These are phyloP conservation scores for Coemansia sp. DNA, from an alignment of 192 early-diverging fungal genomes.

Conservation along the genomic window DNA sequence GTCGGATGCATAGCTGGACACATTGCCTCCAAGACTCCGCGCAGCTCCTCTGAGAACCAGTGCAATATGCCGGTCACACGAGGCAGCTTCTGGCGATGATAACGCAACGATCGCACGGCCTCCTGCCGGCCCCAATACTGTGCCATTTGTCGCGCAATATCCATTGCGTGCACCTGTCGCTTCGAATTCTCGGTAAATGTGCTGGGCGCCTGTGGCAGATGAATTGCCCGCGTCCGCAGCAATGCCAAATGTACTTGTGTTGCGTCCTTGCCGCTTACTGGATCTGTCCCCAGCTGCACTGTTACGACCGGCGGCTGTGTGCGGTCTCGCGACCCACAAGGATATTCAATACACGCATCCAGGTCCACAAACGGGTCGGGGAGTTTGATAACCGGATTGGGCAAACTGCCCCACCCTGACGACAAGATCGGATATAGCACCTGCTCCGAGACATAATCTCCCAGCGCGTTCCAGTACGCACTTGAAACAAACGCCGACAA, in stretches of 20 bases:
- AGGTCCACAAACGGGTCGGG: slow-evolving; percentile 41
- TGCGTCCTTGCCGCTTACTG: slow-evolving; percentile 4
- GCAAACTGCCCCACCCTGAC: slow-evolving; percentile 33
- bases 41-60: slow-evolving; percentile 53
- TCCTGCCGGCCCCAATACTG: slow-evolving; percentile 53
- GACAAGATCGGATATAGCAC: slow-evolving; percentile 47
- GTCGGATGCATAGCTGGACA: slow-evolving; percentile 48
- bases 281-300: slow-evolving; percentile 25
- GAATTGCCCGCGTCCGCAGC: slow-evolving; percentile 24
- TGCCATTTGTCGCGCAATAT: slow-evolving; percentile 53
- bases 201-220: slow-evolving; percentile 28
- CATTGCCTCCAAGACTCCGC: slow-evolving; percentile 46
- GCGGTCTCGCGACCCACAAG: neutral
- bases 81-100: slow-evolving; percentile 45
- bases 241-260: slow-evolving; percentile 24
- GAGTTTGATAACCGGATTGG: slow-evolving; percentile 23
- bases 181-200: slow-evolving; percentile 50
- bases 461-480: slow-evolving; percentile 53
- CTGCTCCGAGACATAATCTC: slow-evolving; percentile 53
- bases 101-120: slow-evolving; percentile 35
- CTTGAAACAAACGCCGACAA: slow-evolving; percentile 42
- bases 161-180: slow-evolving; percentile 50
- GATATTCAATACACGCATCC: slow-evolving; percentile 16
- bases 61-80: slow-evolving; percentile 51
- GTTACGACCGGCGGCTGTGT: slow-evolving; percentile 14